Evolutionary conservation across 1,139 yeast genomes (phyloP), one percentile per base, ranked within the genome.

Genomic region (Protomyces pachydermus): DNA sequence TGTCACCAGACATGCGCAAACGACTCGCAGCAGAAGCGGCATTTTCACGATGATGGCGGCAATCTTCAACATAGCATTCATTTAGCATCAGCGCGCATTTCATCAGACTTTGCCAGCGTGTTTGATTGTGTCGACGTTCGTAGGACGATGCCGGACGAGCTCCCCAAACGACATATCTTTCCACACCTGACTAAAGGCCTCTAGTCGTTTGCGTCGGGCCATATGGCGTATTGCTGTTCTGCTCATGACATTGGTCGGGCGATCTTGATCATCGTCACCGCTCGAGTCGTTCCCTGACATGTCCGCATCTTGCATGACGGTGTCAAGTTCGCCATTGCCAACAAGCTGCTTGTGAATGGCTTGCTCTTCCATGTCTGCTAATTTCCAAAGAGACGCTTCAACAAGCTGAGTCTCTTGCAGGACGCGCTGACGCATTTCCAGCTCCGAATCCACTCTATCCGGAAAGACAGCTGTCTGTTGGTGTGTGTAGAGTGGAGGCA

Each of bases 1-100:
- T 89, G 38, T 91, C 85, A 67, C 84, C 82, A 68, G 95, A 87
- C 48, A 84, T 82, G 14, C 90, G 88, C 85, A 87, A 84, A 65
- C 77, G 82, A 8, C 80, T 91, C 42, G 91, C 96, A 54, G 81
- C 82, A 63, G 95, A 88, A 70, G 85, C 65, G 23, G 45, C 37
- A 18, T 58, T 42, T 42, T 20, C 14, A 16, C 14, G 18, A 20
- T 42, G 23, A 42, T 42, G 14, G 48, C 25, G 23, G 4, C 14
- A 28, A 10, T 38, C 8, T 14, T 38, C 42, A 14, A 9, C n/a
- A 10, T 38, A 38, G 42, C 42, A 38, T 38, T 28, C 5, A 6
- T 28, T 6, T 28, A 28, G 32, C 32, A 28, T 28, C 32, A 28
- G 32, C 32, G 32, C 32, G 16, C 42, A 20, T 18, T 18, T 20